These are phyloP conservation scores for Asterophora lycoperdoides DNA, from an alignment of 768 basidiomycete genomes.

Conservation along the genomic window DNA sequence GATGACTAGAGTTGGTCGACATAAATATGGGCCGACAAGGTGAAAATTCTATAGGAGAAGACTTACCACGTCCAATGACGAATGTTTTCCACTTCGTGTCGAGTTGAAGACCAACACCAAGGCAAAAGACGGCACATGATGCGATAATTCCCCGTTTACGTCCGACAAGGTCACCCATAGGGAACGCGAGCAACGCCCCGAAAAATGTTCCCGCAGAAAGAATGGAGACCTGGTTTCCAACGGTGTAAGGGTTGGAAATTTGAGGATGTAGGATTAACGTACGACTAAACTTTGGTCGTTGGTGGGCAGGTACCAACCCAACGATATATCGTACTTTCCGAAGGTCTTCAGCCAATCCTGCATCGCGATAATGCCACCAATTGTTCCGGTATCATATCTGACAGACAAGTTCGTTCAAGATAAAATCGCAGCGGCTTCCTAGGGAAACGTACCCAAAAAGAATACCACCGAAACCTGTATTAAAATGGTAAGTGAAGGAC, in stretches of 20 bases:
- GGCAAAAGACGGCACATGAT: conserved; percentile 55
- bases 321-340: conserved; percentile 30
- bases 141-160: conserved; percentile 52
- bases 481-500: background rate
- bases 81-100: conserved; percentile 25
- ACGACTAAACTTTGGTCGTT: conserved; percentile 37
- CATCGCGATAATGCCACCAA: conserved; percentile 74
- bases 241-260: background rate
- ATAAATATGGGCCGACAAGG: conserved; percentile 15
- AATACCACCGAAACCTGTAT: conserved; percentile 42
- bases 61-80: conserved; percentile 24
- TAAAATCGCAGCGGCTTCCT: background rate
- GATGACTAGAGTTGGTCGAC: conserved; percentile 43
- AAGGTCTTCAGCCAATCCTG: conserved; percentile 50
- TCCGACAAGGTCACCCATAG: conserved; percentile 48
- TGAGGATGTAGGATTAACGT: background rate
- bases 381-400: conserved; percentile 78
- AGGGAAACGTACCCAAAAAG: conserved; percentile 32
- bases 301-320: conserved; percentile 41
- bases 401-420: background rate
- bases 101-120: conserved; percentile 63
- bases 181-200: conserved; percentile 52
- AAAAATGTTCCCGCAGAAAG: conserved; percentile 89
- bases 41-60: background rate
- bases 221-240: conserved; percentile 41